phyloP scores from a whole-genome alignment of 305 asterid genomes.

The Solanum hybrid region DNA sequence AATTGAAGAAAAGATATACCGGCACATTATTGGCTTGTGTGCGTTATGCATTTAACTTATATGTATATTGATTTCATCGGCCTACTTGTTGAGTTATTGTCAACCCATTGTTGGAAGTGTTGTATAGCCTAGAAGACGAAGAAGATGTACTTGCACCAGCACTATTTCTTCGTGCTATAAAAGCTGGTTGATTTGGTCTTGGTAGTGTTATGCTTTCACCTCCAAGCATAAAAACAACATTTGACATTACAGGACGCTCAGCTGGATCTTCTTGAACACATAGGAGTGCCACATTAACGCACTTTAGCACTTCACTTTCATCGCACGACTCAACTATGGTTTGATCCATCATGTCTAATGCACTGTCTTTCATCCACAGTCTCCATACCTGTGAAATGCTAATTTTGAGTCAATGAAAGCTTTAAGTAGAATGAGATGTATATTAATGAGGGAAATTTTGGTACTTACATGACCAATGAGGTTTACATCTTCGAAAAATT shows the following conservation, averaged over 20 bases:
- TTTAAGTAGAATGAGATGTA: background rate
- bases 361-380: conserved; percentile 13
- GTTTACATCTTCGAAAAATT: conserved; percentile 3
- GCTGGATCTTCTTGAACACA: conserved; percentile 29
- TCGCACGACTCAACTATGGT: background rate
- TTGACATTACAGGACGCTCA: conserved; percentile 23
- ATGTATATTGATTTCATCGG: background rate
- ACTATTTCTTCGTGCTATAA: background rate
- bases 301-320: conserved; percentile 6
- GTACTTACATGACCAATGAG: conserved; percentile 23
- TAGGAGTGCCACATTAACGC: conserved; percentile 18
- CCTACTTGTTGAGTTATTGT: background rate
- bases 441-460: background rate
- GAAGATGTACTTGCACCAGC: background rate
- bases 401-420: no score
- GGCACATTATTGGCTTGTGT: background rate
- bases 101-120: background rate
- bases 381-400: conserved; percentile 16
- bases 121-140: background rate
- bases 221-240: conserved; percentile 15
- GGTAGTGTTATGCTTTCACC: conserved; percentile 9
- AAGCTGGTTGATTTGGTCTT: conserved; percentile 12
- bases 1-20: background rate
- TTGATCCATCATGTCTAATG: conserved; percentile 13
- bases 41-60: background rate